Conservation (phyloP, 352 stramenopile species). For the Phytophthora megakarya region DNA sequence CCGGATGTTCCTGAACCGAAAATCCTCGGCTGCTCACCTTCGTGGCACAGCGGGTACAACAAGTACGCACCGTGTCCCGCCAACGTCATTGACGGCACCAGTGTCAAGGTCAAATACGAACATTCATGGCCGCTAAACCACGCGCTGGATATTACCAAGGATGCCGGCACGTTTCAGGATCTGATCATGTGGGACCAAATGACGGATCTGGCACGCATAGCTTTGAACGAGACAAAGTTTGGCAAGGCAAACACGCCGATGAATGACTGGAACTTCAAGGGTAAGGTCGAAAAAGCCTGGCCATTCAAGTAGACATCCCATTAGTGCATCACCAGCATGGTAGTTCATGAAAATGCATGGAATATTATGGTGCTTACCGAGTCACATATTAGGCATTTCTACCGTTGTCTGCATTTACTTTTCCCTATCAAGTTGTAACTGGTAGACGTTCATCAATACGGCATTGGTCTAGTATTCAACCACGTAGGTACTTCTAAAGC, state of each 20-base stretch:
- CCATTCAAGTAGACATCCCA: constrained; percentile 15
- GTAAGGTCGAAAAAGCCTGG: constrained; percentile 26
- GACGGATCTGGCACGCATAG: constrained; percentile 19
- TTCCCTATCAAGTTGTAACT: too few relatives aligned
- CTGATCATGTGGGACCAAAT: constrained; percentile 36
- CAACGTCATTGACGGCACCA: constrained; percentile 18
- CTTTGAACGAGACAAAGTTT: constrained; percentile 34
- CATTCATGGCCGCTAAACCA: constrained; percentile 32
- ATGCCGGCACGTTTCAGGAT: constrained; percentile 19
- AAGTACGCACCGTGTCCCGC: constrained; percentile 27
- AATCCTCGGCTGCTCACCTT: constrained; percentile 28
- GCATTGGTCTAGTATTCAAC: too few relatives aligned
- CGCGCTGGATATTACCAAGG: constrained; percentile 23
- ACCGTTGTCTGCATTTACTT: too few relatives aligned
- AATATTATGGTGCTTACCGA: too few relatives aligned
- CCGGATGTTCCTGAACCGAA: constrained; percentile 19
- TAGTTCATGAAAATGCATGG: too few relatives aligned
- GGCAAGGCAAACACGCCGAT: constrained; percentile 32
- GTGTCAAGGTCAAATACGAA: constrained; percentile 34
- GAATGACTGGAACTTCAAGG: constrained; percentile 33
- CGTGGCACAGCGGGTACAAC: constrained; percentile 30
- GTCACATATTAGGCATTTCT: too few relatives aligned
- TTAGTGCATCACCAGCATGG: too few relatives aligned
- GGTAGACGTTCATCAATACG: too few relatives aligned
- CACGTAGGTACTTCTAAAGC: too few relatives aligned